Conservation (phyloP, 192 early-diverging fungal species). For the Phycomyces nitens region DNA sequence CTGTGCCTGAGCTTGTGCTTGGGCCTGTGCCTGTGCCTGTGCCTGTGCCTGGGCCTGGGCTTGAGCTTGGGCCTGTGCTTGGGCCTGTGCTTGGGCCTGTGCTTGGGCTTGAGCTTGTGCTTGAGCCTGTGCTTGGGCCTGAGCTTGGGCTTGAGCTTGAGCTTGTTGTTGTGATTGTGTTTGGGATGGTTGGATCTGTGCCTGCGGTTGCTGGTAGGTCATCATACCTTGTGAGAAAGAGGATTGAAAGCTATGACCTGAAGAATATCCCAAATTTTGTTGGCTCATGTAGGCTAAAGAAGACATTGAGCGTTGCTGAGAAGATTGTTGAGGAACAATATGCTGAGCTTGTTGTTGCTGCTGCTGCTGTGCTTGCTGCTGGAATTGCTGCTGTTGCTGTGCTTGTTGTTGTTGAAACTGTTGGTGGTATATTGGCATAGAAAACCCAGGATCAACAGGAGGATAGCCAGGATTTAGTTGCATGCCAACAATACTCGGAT, state of each 20-base stretch:
- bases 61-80: neutral
- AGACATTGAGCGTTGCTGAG: neutral
- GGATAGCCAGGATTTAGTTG: neutral
- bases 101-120: too few relatives aligned
- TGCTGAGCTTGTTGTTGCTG: conserved; percentile 3
- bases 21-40: neutral
- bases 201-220: neutral
- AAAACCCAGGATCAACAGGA: neutral
- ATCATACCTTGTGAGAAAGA: neutral
- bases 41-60: neutral
- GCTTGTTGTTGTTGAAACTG: neutral
- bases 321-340: neutral
- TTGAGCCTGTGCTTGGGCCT: neutral
- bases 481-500: neutral
- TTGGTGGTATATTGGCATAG: neutral
- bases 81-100: too few relatives aligned
- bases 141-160: neutral
- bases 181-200: neutral
- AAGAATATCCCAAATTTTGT: neutral
- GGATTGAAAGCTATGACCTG: neutral
- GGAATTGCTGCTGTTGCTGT: neutral
- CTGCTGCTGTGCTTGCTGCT: neutral
- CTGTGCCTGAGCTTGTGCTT: neutral
- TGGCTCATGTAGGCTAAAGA: neutral
- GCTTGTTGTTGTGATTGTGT: neutral